A percentile compares a stretch with the other conserved stretches of the same genome.
phyloP scores from a whole-genome alignment of 2,329 filamentous ascomycete genomes.

The Aureobasidium sp. region DNA sequence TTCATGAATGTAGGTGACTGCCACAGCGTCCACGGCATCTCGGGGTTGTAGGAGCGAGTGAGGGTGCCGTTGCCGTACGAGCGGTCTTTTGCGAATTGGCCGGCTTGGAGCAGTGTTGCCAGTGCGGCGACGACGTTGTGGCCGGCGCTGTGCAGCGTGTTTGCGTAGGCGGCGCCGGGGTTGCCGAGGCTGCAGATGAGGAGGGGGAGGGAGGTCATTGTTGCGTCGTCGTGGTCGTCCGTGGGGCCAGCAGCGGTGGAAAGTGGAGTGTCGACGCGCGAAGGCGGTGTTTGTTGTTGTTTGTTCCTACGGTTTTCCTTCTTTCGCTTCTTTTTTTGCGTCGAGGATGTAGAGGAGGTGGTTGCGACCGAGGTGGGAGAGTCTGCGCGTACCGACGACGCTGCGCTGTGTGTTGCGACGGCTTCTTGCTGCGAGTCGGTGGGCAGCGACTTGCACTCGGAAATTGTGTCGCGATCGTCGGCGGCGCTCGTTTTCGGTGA shows the following conservation, averaged over 20 bases:
- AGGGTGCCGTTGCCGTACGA: slow-evolving; percentile 20
- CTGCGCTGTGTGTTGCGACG: background rate
- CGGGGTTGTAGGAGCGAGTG: slow-evolving; percentile 10
- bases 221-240: background rate
- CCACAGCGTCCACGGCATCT: slow-evolving; percentile 52
- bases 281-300: background rate
- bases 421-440: background rate
- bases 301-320: background rate
- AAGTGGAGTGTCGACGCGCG: background rate
- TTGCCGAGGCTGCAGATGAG: slow-evolving; percentile 86
- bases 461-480: background rate
- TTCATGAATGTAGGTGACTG: slow-evolving; percentile 81
- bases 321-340: background rate
- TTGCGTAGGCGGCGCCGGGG: slow-evolving; percentile 57
- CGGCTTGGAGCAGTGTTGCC: slow-evolving; percentile 35
- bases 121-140: slow-evolving; percentile 65
- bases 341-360: background rate
- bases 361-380: background rate
- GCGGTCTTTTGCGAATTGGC: slow-evolving; percentile 32
- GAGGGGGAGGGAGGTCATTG: slow-evolving; percentile 35
- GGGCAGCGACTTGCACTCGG: background rate
- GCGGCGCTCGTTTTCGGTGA: background rate
- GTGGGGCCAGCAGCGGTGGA: background rate
- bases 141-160: slow-evolving; percentile 79
- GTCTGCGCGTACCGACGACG: background rate